Evolutionary conservation across 306 rosid species (phyloP).

Genomic region (Sesbania bispinosa): DNA sequence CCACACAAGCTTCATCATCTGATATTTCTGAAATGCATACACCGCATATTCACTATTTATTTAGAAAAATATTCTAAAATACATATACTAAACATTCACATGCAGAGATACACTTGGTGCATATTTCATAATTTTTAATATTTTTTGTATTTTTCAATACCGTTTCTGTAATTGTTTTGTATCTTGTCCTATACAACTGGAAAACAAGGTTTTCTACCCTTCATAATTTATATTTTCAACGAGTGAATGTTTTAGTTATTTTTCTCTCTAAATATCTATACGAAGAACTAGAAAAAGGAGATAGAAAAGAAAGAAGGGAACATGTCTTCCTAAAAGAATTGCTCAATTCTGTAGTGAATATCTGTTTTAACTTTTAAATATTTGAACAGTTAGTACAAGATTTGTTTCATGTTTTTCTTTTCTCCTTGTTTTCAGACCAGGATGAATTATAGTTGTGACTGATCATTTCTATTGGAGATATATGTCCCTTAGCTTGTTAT

Average conservation of each 20-base stretch:
- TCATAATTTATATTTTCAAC: not conserved
- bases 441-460: not conserved
- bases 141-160: conserved; percentile 15
- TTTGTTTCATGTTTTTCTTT: not conserved
- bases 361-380: conserved; percentile 13
- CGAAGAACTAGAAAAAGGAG: not conserved
- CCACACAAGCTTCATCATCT: conserved; percentile 14
- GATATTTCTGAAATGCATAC: conserved; percentile 20
- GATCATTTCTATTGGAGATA: not conserved
- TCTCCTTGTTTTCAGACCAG: conserved; percentile 4
- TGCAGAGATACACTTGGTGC: not conserved
- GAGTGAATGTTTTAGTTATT: not conserved
- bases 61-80: conserved; percentile 10
- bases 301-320: not conserved
- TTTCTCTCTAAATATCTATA: not conserved
- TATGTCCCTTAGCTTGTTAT: too few species aligned
- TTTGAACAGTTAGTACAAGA: not conserved
- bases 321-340: not conserved
- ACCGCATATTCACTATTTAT: conserved; percentile 3
- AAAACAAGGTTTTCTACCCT: conserved; percentile 7
- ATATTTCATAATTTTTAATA: not conserved
- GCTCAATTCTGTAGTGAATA: not conserved
- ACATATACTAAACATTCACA: not conserved
- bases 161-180: conserved; percentile 13
- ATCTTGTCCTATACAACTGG: not conserved